Evolutionary conservation across 202 grass and related monocot species (phyloP).

Genomic region (Brachypodium distachyon): DNA sequence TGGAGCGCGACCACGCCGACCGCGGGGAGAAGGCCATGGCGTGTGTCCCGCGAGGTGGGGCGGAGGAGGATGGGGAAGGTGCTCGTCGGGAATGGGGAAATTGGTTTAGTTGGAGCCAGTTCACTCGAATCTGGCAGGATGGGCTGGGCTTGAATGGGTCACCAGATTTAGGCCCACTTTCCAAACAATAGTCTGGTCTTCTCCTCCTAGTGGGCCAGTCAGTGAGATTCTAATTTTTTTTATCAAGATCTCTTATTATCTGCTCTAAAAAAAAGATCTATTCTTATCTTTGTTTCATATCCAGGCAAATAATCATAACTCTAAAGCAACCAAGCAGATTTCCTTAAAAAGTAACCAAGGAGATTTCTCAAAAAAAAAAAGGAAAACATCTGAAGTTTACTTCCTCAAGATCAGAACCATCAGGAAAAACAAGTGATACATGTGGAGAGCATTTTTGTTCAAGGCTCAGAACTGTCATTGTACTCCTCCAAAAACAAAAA

Average conservation of each 20-base stretch:
- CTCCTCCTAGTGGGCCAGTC: neutral
- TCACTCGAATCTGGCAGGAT: constrained; percentile 33
- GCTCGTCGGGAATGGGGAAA: constrained; percentile 43
- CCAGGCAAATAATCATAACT: too few relatives aligned
- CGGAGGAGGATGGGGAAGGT: constrained; percentile 28
- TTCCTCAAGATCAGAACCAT: neutral
- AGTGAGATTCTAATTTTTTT: too few relatives aligned
- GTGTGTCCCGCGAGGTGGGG: constrained; percentile 4
- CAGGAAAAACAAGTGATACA: neutral
- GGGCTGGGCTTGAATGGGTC: constrained; percentile 14
- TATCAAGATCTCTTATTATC: too few relatives aligned
- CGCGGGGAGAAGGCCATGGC: constrained; percentile 72
- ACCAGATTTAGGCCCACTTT: neutral
- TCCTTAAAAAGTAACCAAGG: neutral
- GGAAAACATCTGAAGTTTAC: neutral
- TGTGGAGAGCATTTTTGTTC: neutral
- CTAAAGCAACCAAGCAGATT: neutral
- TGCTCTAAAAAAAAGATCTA: neutral
- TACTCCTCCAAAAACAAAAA: too few relatives aligned
- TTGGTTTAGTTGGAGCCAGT: constrained; percentile 42
- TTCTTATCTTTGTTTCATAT: neutral
- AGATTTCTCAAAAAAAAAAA: neutral
- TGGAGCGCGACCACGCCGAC: constrained; percentile 56
- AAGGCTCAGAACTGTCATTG: neutral
- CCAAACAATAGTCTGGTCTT: neutral